A percentile compares a stretch with the other conserved stretches of the same genome.
These are phyloP conservation scores for Pseudocercospora fijiensis DNA, from an alignment of 2,329 filamentous ascomycete species.

Conservation along the genomic window DNA sequence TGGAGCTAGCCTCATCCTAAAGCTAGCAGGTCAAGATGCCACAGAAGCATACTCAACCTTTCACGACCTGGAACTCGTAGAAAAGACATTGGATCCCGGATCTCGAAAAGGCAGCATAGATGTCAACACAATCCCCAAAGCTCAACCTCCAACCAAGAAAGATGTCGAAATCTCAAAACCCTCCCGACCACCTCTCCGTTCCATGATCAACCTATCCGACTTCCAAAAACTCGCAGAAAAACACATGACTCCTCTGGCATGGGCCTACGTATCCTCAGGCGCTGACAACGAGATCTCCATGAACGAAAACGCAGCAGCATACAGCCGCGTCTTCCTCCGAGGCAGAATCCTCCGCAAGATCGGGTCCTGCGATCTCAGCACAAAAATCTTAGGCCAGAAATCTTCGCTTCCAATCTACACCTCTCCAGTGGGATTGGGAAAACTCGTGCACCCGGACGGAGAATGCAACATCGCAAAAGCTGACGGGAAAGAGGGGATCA, in stretches of 20 bases:
- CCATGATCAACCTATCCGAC: constrained; percentile 48
- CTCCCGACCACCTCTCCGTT: constrained; percentile 46
- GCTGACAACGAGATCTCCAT: constrained; percentile 50
- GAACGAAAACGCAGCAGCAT: constrained; percentile 42
- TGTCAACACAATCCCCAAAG: constrained; percentile 20
- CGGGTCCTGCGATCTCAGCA: constrained; percentile 34
- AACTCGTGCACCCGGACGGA: constrained; percentile 36
- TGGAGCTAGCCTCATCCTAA: constrained; percentile 53
- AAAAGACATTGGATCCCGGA: constrained; percentile 42
- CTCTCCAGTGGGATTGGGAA: constrained; percentile 37
- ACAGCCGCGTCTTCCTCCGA: constrained; percentile 45
- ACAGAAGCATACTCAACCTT: constrained; percentile 54
- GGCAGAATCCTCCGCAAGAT: constrained; percentile 47
- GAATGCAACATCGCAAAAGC: constrained; percentile 36
- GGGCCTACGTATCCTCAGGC: constrained; percentile 49
- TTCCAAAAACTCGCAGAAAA: constrained; percentile 43
- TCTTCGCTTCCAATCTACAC: constrained; percentile 38
- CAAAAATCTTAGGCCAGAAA: constrained; percentile 34
- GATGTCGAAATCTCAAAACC: constrained; percentile 1
- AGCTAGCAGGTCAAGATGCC: constrained; percentile 55
- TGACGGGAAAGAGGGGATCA: constrained; percentile 30
- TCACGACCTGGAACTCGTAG: constrained; percentile 48
- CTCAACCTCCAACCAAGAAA: background rate
- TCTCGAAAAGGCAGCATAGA: constrained; percentile 38
- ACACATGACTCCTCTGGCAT: constrained; percentile 39